Base-by-base conservation (phyloP, 805 yeast genomes). In the Yarrowia sp. region DNA sequence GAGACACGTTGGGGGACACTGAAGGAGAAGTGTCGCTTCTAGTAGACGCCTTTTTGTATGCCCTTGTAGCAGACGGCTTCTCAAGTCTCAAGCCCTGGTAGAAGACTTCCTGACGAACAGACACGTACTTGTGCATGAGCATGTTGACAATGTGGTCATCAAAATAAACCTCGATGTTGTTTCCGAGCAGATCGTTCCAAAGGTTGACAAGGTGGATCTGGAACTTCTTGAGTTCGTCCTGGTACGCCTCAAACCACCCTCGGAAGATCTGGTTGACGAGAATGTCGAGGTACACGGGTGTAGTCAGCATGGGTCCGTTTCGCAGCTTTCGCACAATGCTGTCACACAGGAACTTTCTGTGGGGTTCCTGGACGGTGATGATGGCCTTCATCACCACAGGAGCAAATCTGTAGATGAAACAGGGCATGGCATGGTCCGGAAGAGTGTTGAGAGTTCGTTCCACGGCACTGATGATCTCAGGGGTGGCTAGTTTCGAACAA, bases 391-490 rank as follows among this genome's bases (percentile, higher is more conserved):
- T 16, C 42, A 59, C 65, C 12, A 59, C n/a, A 35, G 65, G 35
- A 7, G 65, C 50, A 59, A 59, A 59, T 45, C 65, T 43, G 65
- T 59, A 59, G 35, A 59, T 3, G 46, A 59, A 59, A 15, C 35
- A 43, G 42, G 65, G 65, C 52, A 59, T 59, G 26, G 41, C 11
- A 14, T 59, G 65, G 52, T 59, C 65, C 5, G 65, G 65, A 19
- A 59, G 41, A 26, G 65, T 43, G 52, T 43, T 45, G 16, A 59
- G 65, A 35, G 52, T 45, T 16, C 36, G 45, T 45, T 38, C 2
- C 9, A 59, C 65, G 9, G 50, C 52, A 14, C 7, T 14, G 26
- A 59, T 40, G n/a, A 59, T 43, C 65, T 59, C 65, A 2, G 26
- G 32, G 3, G 65, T 43, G 0, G 52, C 65, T 16, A 59, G 42